Base-by-base conservation (phyloP, 2,329 filamentous ascomycete species). In the Aspergillus fructus region DNA sequence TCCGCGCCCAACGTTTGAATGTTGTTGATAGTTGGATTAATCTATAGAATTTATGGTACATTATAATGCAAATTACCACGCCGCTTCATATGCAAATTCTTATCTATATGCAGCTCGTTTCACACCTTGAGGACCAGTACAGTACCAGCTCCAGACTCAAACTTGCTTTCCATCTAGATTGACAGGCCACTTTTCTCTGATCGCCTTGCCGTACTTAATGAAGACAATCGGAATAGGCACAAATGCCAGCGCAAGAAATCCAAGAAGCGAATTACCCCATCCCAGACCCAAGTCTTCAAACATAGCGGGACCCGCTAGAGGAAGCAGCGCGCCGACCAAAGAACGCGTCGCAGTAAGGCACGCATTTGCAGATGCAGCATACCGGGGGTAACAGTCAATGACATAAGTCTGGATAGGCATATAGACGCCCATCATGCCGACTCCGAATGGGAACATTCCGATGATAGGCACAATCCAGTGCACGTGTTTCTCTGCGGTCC, bases 401-500 rank as follows among this genome's bases (percentile, higher is more conserved):
- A 87, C 75, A 62, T 89, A 89, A 13, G 83, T 85, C 50, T 85
- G 82, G 43, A 83, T 79, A 33, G 82, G 82, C 67, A 74, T 68
- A 60, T 86, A 88, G 0, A 79, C 76, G 0, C 83, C 75, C 47
- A 86, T 81, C 53, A 83, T 79, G 0, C 84, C 84, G 1, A 79
- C 70, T 0, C 83, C 81, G n/a, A 85, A 81, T 3, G 85, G 74
- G 0, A 76, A 74, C 2, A 83, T 81, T 1, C 85, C 85, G 39
- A 87, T 76, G 57, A 87, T 85, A 0, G 84, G 84, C 6, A 85
- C 74, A 43, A 87, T 83, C 83, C 83, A 87, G 63, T 84, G 82
- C 0, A 76, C 71, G 1, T 76, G 66, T 34, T 78, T 74, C 49
- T 86, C 74, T 0, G 83, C 83, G 2, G 78, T 75, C 83, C 84